phyloP scores from a whole-genome alignment of 768 basidiomycete species.

The Boletus vermiculosoides region DNA sequence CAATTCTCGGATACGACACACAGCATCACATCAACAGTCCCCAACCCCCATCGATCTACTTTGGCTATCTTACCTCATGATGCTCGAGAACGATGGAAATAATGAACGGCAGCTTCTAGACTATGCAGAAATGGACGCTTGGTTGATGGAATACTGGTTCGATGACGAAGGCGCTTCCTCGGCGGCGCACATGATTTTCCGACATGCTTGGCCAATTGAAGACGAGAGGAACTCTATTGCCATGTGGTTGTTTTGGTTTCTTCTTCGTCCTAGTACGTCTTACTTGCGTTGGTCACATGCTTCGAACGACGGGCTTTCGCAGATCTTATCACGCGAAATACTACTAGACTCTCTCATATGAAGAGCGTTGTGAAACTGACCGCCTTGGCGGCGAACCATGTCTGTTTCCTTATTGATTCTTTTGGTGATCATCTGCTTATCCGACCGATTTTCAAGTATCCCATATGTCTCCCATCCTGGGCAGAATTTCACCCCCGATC shows the following conservation, averaged over 20 bases:
- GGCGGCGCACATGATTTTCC: constrained; percentile 41
- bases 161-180: constrained; percentile 54
- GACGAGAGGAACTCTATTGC: constrained; percentile 54
- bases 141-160: constrained; percentile 71
- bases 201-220: constrained; percentile 56
- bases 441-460: constrained; percentile 48
- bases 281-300: not conserved
- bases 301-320: constrained; percentile 3
- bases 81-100: constrained; percentile 78
- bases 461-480: constrained; percentile 58
- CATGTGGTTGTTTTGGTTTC: constrained; percentile 81
- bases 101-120: constrained; percentile 71
- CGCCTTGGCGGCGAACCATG: constrained; percentile 65
- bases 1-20: constrained; percentile 15
- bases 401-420: constrained; percentile 34
- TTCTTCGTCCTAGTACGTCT: constrained; percentile 57
- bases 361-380: constrained; percentile 54
- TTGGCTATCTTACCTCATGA: constrained; percentile 70
- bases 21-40: constrained; percentile 25
- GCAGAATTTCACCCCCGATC: constrained; percentile 47
- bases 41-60: constrained; percentile 43
- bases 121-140: constrained; percentile 59
- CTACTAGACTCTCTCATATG: constrained; percentile 43
- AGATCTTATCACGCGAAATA: constrained; percentile 50
- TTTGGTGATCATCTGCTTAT: constrained; percentile 3